Conservation (phyloP, 495 filamentous ascomycete species). For the Lichenothelia convexa region DNA sequence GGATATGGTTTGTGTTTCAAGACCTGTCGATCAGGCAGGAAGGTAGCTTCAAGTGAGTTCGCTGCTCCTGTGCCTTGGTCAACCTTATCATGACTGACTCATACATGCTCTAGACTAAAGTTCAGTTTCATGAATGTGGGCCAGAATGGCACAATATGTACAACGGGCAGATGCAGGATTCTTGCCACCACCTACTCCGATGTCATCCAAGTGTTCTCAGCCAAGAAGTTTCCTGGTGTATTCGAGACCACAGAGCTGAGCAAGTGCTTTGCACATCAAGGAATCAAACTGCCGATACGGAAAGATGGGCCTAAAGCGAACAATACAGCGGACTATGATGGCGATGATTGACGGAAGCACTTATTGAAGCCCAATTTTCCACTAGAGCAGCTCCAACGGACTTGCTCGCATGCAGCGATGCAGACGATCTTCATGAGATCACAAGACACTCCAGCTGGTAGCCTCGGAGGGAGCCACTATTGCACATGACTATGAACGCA, state of each 20-base stretch:
- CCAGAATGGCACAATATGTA: too few relatives aligned
- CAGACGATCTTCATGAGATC: too few relatives aligned
- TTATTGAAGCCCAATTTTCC: too few relatives aligned
- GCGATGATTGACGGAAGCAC: slow-evolving; percentile 1
- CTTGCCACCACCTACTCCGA: slow-evolving; percentile 80
- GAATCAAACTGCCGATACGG: slow-evolving; percentile 90
- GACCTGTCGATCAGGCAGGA: slow-evolving; percentile 90
- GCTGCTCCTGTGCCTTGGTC: not conserved
- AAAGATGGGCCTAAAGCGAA: slow-evolving; percentile 39
- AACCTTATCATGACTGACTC: too few relatives aligned
- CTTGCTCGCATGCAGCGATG: too few relatives aligned
- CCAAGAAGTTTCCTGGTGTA: slow-evolving; percentile 96
- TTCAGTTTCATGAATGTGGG: slow-evolving; percentile 82
- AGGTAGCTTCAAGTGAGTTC: slow-evolving; percentile 63
- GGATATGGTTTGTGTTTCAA: slow-evolving; percentile 94
- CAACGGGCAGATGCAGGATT: slow-evolving; percentile 63
- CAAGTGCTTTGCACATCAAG: slow-evolving; percentile 84
- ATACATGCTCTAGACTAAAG: slow-evolving; percentile 48
- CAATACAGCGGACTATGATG: slow-evolving; percentile 5
- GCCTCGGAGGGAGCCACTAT: too few relatives aligned
- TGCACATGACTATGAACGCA: too few relatives aligned
- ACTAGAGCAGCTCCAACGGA: too few relatives aligned
- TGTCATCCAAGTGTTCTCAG: slow-evolving; percentile 81
- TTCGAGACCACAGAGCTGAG: slow-evolving; percentile 87
- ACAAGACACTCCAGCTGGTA: too few relatives aligned